phyloP scores from a whole-genome alignment of 805 yeast species.

The Jamesozyma lodderae region DNA sequence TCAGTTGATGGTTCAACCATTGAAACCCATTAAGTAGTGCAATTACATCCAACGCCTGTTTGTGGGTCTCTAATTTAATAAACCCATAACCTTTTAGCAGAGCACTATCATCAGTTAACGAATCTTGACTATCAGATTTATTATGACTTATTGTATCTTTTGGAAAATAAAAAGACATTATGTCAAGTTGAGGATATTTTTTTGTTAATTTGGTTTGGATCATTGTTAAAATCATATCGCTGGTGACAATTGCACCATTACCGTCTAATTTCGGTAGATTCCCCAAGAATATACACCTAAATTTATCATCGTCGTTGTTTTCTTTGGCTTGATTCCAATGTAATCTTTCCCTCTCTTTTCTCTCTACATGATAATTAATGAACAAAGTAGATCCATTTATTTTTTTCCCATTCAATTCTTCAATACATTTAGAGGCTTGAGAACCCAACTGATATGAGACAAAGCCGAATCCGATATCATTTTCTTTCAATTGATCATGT shows the following conservation, averaged over 20 bases:
- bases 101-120: conserved; percentile 5
- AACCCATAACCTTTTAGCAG: conserved; percentile 41
- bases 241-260: conserved; percentile 23
- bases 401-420: conserved; percentile 39
- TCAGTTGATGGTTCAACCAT: conserved; percentile 24
- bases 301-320: conserved; percentile 34
- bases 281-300: conserved; percentile 46
- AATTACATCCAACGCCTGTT: conserved; percentile 41
- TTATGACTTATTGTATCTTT: conserved; percentile 10
- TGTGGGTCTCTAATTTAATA: conserved; percentile 41
- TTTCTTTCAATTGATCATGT: conserved; percentile 33
- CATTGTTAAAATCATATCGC: conserved; percentile 28
- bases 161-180: conserved; percentile 27
- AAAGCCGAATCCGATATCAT: conserved; percentile 49
- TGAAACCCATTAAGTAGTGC: conserved; percentile 39
- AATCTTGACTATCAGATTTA: not conserved
- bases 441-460: conserved; percentile 49
- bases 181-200: conserved; percentile 29
- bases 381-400: conserved; percentile 31
- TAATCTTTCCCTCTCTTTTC: conserved; percentile 45
- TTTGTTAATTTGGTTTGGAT: conserved; percentile 39
- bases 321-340: conserved; percentile 31
- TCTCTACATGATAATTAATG: conserved; percentile 57
- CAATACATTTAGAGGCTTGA: conserved; percentile 56
- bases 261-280: conserved; percentile 37